Evolutionary conservation across 306 rosid genomes (phyloP), one percentile per base, ranked within the genome.

Genomic region (Corylus heterophylla): DNA sequence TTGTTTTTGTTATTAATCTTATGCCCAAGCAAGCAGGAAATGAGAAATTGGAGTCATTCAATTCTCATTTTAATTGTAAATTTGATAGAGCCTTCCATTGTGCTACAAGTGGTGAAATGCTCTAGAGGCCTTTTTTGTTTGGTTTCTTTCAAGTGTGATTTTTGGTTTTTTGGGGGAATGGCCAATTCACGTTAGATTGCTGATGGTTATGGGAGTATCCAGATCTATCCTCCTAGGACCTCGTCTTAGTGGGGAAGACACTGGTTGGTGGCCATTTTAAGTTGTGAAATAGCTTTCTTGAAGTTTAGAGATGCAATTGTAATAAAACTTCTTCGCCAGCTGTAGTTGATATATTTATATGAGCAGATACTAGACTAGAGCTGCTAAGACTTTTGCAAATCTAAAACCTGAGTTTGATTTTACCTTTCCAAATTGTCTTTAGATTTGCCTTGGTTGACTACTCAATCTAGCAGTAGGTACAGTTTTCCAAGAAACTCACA

Each of bases 1-100:
- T 22, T 12, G 54, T 47, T 47, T 10, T 69, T 22, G 74, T 17
- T 37, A 16, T 66, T 29, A 16, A 10, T 12, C 1, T n/a, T n/a
- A 12, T 29, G 22, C 48, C 11, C 47, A 31, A 35, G 47, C 11
- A 35, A 37, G 72, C 4, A 31, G 29, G 20, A 18, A 18, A 39
- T 68, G 72, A 48, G 13, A 67, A 35, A 42, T 67, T 64, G 72
- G 27, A 10, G 27, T 18, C 72, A 68, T 68, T 68, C 8, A 68
- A 39, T 39, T 66, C 48, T 18, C 27, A 42, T 39, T 39, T 39
- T 29, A 31, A 35, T 63, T 42, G 42, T 68, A 10, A 42, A 68
- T 39, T 10, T 42, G 13, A 39, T 37, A 4, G 5, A 42, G 13
- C 20, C 16, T 68, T 68, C 42, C 17, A 18, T 7, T 42, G 51